Evolutionary conservation across 2,329 filamentous ascomycete genomes (phyloP).

Genomic region (Akanthomyces uredinophilus): DNA sequence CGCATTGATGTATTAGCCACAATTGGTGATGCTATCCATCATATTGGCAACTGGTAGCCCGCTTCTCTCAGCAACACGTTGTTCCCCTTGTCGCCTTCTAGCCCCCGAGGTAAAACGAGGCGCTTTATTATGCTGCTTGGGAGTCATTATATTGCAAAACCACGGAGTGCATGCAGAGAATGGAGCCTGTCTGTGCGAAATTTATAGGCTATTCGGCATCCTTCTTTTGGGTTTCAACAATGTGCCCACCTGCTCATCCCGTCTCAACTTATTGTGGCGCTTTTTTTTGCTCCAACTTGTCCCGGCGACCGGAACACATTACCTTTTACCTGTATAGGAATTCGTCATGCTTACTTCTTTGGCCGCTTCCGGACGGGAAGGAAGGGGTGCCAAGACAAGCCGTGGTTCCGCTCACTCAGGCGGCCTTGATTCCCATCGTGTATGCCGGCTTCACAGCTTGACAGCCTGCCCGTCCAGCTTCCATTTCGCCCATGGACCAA

Average conservation of each 20-base stretch:
- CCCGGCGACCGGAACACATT: background rate
- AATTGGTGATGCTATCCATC: background rate
- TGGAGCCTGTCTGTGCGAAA: background rate
- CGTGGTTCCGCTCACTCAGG: background rate
- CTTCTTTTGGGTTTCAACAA: background rate
- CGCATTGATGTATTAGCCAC: conserved; percentile 9
- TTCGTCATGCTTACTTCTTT: conserved; percentile 4
- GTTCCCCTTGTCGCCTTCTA: background rate
- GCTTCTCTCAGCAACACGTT: background rate
- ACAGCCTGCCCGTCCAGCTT: background rate
- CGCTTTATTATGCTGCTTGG: background rate
- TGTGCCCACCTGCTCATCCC: background rate
- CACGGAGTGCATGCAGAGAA: conserved; percentile 5
- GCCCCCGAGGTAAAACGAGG: background rate
- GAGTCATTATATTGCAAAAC: conserved; percentile 8
- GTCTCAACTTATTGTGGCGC: background rate
- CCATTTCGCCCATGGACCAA: background rate
- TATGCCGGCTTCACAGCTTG: background rate
- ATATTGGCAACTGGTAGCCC: background rate
- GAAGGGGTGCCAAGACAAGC: background rate
- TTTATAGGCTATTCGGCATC: background rate
- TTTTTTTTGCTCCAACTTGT: background rate
- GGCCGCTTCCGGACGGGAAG: background rate
- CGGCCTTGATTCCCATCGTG: background rate
- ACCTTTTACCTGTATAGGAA: background rate